These are phyloP conservation scores for Vickermania ingenoplastis DNA, from an alignment of 208 protist genomes.

Conservation along the genomic window DNA sequence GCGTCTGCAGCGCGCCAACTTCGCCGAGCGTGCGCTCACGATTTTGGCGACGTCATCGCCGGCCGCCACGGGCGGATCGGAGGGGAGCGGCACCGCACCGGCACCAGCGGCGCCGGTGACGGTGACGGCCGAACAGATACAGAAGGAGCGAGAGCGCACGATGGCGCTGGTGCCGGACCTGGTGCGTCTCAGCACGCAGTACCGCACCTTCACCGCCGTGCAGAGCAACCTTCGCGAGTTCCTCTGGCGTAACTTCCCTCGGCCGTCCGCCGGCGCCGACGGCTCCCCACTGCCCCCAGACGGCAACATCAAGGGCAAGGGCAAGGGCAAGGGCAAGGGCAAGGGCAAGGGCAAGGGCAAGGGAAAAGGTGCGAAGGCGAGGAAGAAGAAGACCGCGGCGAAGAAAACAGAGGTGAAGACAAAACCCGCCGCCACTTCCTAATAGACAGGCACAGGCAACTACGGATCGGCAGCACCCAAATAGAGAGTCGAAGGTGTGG, in stretches of 20 bases:
- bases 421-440: too few relatives aligned
- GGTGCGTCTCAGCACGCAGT: constrained; percentile 25
- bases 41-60: background rate
- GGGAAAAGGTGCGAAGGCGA: background rate
- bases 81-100: background rate
- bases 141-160: constrained; percentile 27
- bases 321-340: background rate
- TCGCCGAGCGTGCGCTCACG: constrained; percentile 45
- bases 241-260: constrained; percentile 68
- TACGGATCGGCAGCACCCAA: background rate
- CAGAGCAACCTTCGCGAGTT: constrained; percentile 78
- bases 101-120: constrained; percentile 11
- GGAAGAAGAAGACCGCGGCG: constrained; percentile 3
- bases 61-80: background rate
- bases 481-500: background rate
- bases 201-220: constrained; percentile 75
- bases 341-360: background rate
- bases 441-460: too few relatives aligned
- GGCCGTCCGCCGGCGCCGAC: constrained; percentile 4
- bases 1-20: constrained; percentile 39
- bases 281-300: background rate
- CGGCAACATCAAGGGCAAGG: background rate
- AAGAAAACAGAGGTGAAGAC: constrained; percentile 10
- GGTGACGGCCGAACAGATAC: constrained; percentile 33
- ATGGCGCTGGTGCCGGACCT: constrained; percentile 49